phyloP scores from a whole-genome alignment of 805 yeast genomes.

The Nakazawaea siamensis region DNA sequence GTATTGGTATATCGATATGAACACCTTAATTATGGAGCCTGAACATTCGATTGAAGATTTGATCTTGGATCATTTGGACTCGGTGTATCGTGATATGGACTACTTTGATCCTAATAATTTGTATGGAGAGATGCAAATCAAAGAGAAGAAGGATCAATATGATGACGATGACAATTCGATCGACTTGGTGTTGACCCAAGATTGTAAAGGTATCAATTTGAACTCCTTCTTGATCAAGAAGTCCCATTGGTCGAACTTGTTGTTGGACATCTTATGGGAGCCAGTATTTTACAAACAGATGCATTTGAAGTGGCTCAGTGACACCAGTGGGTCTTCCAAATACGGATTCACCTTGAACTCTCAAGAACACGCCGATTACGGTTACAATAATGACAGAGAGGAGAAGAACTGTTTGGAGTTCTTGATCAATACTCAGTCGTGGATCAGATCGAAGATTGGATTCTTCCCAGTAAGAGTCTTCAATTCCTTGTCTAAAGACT shows the following conservation, averaged over 20 bases:
- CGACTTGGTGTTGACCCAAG: conserved; percentile 29
- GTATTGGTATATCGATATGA: conserved; percentile 34
- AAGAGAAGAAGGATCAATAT: conserved; percentile 12
- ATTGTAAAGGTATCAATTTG: conserved; percentile 33
- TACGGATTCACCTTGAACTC: conserved; percentile 20
- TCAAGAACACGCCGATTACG: conserved; percentile 21
- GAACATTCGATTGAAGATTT: conserved; percentile 24
- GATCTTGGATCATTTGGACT: conserved; percentile 22
- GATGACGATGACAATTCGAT: conserved; percentile 23
- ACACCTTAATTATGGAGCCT: conserved; percentile 34
- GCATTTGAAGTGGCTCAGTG: conserved; percentile 22
- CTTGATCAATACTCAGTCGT: conserved; percentile 25
- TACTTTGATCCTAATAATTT: conserved; percentile 29
- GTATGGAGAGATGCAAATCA: conserved; percentile 19
- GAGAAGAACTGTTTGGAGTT: conserved; percentile 32
- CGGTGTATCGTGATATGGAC: conserved; percentile 22
- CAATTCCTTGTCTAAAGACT: conserved; percentile 28
- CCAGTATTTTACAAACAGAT: conserved; percentile 30
- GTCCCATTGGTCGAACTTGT: conserved; percentile 28
- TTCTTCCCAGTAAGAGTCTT: conserved; percentile 30
- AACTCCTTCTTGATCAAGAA: conserved; percentile 30
- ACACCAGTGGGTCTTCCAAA: conserved; percentile 18
- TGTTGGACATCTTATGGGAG: conserved; percentile 31
- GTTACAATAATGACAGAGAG: conserved; percentile 29
- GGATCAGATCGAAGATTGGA: conserved; percentile 31